Evolutionary conservation across 2,329 filamentous ascomycete genomes (phyloP).

Genomic region (Myriosclerotinia curreyana): DNA sequence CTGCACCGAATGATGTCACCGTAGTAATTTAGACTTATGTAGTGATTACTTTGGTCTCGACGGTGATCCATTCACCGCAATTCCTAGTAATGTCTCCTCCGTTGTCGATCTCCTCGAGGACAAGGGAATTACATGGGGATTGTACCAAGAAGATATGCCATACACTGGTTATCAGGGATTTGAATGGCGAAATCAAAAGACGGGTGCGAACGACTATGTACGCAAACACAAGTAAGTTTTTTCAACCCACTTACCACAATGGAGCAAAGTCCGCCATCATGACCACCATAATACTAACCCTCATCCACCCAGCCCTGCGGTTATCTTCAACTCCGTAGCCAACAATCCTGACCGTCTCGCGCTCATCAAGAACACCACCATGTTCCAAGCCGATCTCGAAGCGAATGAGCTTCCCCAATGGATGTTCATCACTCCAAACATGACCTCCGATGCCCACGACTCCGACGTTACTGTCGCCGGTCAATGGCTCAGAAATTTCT

Average conservation of each 20-base stretch:
- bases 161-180: slow-evolving; percentile 69
- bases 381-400: slow-evolving; percentile 66
- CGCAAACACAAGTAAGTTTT: slow-evolving; percentile 71
- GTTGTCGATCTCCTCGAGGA: slow-evolving; percentile 67
- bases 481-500: slow-evolving; percentile 63
- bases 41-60: slow-evolving; percentile 63
- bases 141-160: slow-evolving; percentile 77
- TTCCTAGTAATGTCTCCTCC: slow-evolving; percentile 61
- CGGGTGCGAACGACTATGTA: slow-evolving; percentile 70
- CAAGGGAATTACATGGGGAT: slow-evolving; percentile 62
- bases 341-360: slow-evolving; percentile 57
- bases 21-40: background rate
- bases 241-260: background rate
- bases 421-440: slow-evolving; percentile 57
- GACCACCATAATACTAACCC: background rate
- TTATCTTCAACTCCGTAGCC: slow-evolving; percentile 65
- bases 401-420: slow-evolving; percentile 58
- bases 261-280: background rate
- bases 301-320: slow-evolving; percentile 42
- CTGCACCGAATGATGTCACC: background rate
- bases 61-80: slow-evolving; percentile 61
- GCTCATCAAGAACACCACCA: slow-evolving; percentile 70
- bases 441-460: slow-evolving; percentile 69
- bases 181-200: slow-evolving; percentile 61
- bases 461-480: slow-evolving; percentile 66